These are phyloP conservation scores for Sphaerulina musiva DNA, from an alignment of 2,329 filamentous ascomycete species.

Conservation along the genomic window DNA sequence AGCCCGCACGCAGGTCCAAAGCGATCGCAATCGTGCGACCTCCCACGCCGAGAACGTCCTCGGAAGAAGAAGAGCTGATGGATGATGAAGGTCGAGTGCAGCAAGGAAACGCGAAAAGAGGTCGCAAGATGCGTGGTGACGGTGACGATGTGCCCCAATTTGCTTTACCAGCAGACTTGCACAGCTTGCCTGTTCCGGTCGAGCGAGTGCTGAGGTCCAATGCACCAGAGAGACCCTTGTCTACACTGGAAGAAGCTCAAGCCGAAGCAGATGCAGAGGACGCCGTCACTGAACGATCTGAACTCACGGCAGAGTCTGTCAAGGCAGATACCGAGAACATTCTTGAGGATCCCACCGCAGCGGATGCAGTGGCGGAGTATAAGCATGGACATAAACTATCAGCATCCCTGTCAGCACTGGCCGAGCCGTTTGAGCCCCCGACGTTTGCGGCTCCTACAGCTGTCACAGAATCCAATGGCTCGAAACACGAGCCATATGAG, in stretches of 20 bases:
- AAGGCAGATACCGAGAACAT: conserved; percentile 1
- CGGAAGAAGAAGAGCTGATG: conserved; percentile 38
- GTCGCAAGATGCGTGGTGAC: conserved; percentile 60
- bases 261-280: conserved; percentile 10
- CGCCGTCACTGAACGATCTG: conserved; percentile 14
- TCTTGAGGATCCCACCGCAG: conserved; percentile 5
- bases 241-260: conserved; percentile 13
- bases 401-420: conserved; percentile 61
- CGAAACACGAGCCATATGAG: conserved; percentile 16
- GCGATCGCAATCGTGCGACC: conserved; percentile 69
- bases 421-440: conserved; percentile 57
- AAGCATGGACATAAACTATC: conserved; percentile 21
- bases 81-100: conserved; percentile 56
- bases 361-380: not conserved
- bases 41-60: conserved; percentile 27
- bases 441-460: not conserved
- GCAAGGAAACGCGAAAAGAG: conserved; percentile 63
- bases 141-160: conserved; percentile 71
- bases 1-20: conserved; percentile 67
- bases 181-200: conserved; percentile 21
- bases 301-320: conserved; percentile 12
- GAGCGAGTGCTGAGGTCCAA: conserved; percentile 25
- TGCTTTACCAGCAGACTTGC: conserved; percentile 45
- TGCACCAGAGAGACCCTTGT: conserved; percentile 13
- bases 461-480: not conserved